Percentiles rank a stretch among this genome's conserved stretches.
phyloP scores from a whole-genome alignment of 352 stramenopile genomes.

The Phytophthora megakarya region DNA sequence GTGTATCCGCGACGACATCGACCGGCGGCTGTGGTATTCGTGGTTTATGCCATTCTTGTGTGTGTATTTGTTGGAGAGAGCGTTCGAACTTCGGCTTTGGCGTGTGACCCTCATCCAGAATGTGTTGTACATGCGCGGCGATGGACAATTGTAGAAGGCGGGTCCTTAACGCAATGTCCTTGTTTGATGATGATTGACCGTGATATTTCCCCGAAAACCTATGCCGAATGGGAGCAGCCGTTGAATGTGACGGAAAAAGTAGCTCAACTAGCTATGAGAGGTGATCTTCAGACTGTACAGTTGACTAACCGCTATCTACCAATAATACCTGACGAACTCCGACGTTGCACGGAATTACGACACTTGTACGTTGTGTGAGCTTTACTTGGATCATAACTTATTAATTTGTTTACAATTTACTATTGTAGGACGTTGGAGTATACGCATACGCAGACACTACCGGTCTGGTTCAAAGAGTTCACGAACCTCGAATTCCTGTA shows the following conservation, averaged over 20 bases:
- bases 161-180: conserved; percentile 34
- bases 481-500: conserved; percentile 46
- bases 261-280: conserved; percentile 26
- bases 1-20: conserved; percentile 30
- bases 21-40: conserved; percentile 3
- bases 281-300: conserved; percentile 38
- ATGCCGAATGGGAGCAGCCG: conserved; percentile 40
- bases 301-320: conserved; percentile 45
- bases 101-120: conserved; percentile 29
- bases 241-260: conserved; percentile 39
- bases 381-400: too few species aligned
- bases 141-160: conserved; percentile 27
- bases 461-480: conserved; percentile 41
- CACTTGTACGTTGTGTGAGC: conserved; percentile 36
- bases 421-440: conserved; percentile 45
- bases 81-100: conserved; percentile 18
- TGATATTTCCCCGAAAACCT: conserved; percentile 20
- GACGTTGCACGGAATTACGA: conserved; percentile 32
- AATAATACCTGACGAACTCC: conserved; percentile 35
- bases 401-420: neutral
- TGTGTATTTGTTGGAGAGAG: conserved; percentile 28
- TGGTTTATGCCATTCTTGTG: conserved; percentile 15
- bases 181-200: conserved; percentile 49
- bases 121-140: conserved; percentile 38
- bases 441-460: conserved; percentile 40